Evolutionary conservation across 2,329 filamentous ascomycete species (phyloP).

Genomic region (Daldinia sp.): DNA sequence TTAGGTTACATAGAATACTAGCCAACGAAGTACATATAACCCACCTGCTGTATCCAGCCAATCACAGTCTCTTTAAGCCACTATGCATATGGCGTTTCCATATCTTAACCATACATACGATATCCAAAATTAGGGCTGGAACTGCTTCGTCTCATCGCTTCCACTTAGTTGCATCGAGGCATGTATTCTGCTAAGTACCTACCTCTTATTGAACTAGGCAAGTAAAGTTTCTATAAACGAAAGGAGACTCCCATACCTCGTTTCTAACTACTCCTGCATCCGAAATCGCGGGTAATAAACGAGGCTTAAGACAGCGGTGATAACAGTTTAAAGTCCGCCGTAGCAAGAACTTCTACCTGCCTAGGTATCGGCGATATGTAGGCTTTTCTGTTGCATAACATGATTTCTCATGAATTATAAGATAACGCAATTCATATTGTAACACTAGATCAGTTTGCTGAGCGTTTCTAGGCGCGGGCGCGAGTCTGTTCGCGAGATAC

Average conservation of each 20-base stretch:
- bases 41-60: neutral
- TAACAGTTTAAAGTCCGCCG: slow-evolving; percentile 8
- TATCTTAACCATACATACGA: neutral
- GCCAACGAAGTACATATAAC: neutral
- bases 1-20: too few relatives aligned
- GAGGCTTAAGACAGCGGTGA: slow-evolving; percentile 3
- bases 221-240: neutral
- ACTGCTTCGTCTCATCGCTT: neutral
- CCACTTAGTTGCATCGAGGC: neutral
- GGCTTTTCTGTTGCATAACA: neutral
- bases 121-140: neutral
- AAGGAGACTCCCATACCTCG: neutral
- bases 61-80: neutral
- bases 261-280: neutral
- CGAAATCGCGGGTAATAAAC: slow-evolving; percentile 6
- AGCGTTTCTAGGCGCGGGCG: neutral
- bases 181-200: neutral
- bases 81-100: neutral
- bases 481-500: neutral
- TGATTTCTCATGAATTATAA: neutral
- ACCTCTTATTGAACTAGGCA: neutral
- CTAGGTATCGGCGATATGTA: neutral
- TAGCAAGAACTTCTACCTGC: neutral
- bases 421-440: neutral
- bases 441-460: neutral